Evolutionary conservation across 371 early-diverging fungal genomes (phyloP).

Genomic region (Mucor irregularis): DNA sequence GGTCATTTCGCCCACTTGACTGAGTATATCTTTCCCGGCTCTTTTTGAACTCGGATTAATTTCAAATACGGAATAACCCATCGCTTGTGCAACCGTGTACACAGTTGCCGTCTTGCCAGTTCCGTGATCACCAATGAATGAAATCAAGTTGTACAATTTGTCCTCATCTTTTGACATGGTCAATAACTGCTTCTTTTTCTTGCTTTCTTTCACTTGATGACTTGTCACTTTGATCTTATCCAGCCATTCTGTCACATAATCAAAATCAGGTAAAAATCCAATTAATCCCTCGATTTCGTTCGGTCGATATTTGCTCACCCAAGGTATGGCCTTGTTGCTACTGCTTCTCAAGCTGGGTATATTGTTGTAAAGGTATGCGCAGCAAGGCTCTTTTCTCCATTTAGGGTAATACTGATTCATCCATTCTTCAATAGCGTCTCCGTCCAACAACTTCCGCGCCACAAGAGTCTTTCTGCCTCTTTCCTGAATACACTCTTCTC

Average conservation of each 20-base stretch:
- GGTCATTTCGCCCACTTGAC: conserved; percentile 67
- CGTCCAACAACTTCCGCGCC: not conserved
- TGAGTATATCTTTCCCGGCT: conserved; percentile 68
- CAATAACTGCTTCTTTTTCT: not conserved
- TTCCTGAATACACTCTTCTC: not conserved
- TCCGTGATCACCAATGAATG: conserved; percentile 70
- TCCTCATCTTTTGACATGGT: conserved; percentile 19
- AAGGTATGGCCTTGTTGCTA: not conserved
- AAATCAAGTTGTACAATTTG: conserved; percentile 34
- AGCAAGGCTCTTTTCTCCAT: conserved; percentile 1
- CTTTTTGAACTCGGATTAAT: conserved; percentile 68
- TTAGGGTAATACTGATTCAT: not conserved
- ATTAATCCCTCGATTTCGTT: conserved; percentile 15
- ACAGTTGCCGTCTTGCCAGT: conserved; percentile 77
- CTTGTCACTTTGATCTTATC: conserved; percentile 20
- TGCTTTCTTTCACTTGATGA: conserved; percentile 2
- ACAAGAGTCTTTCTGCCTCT: not conserved
- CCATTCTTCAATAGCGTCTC: not conserved
- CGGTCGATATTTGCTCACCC: conserved; percentile 42
- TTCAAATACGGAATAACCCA: conserved; percentile 75
- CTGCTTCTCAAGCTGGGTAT: not conserved
- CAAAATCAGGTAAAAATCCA: conserved; percentile 6
- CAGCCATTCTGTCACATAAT: conserved; percentile 26
- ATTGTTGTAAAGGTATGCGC: not conserved
- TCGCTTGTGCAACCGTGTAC: conserved; percentile 68